Evolutionary conservation across 202 grass and related monocot species (phyloP), one percentile per base, ranked within the genome.

Genomic region (Schoenoplectus tabernaemontani): DNA sequence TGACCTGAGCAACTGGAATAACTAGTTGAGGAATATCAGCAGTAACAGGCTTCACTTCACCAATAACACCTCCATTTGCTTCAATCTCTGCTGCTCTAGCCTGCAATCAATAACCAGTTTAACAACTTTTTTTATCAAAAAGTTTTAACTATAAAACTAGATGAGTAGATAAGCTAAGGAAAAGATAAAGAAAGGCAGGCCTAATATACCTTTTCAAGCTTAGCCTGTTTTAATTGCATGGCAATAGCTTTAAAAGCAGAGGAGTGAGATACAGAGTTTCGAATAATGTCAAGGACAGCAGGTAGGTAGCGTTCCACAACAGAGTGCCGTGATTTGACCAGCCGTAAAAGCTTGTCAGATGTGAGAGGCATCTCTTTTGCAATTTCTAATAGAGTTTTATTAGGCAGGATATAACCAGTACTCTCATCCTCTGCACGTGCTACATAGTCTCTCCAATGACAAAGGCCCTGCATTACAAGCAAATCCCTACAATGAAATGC

Each of bases 381-480:
- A 87, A 99, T 99, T 78, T 99, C 90, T 88, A 95, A 79, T 77
- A 99, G 81, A 68, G 34, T 80, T 85, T 84, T 99, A 82, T 99
- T 99, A 26, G 96, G 96, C 81, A 99, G 84, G 85, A 99, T 86
- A 82, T 99, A 99, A 20, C 96, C 96, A 74, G 96, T 99, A 79
- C 96, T 95, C 86, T 99, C 96, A 83, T 99, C 96, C 83, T 99
- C 88, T 28, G 53, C 59, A 79, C 92, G 89, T 12, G 92, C 96
- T 47, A 95, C 57, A 22, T 73, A 47, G 84, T 99, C 96, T 93
- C 96, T 90, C 96, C 96, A 99, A 59, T 89, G 81, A 82, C 60
- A 99, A 70, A 99, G 56, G 57, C 90, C 84, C 96, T 99, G 88
- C 57, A 38, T 65, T 42, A 87, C 47, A 85, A 80, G 82, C 57